Base-by-base conservation (phyloP, 495 filamentous ascomycete genomes). In the Opeltia flavorubescens region DNA sequence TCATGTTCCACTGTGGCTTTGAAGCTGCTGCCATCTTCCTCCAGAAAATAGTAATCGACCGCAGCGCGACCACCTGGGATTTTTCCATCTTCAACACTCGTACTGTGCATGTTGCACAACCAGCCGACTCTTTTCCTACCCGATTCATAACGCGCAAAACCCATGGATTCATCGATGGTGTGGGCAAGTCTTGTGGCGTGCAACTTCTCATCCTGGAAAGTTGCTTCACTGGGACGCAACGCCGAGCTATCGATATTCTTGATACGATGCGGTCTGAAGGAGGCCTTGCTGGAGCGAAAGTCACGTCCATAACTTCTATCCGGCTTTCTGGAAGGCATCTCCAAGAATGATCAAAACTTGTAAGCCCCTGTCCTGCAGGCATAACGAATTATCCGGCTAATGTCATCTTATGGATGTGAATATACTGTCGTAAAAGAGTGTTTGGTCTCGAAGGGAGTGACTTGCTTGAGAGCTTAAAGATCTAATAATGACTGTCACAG, bases 1-100 rank as follows among this genome's bases (percentile, higher is more conserved):
- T 95, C 88, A 58, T 94, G 95, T 62, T 93, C 85, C 49, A 96
- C 67, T 17, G 89, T 95, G 33, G 91, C 89, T 63, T 96, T 96
- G 73, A 96, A 99, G 21, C 84, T 94, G 20, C 76, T 75, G 9
- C 89, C 89, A 57, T 89, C 84, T 46, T 95, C 86, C 58, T 91
- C 87, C 41, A 99, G 77, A 64, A 99, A 96, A 65, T 95, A 99
- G 64, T 82, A 95, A 64, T 99, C 93, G 45, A 99, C 80, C 5
- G 82, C 91, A 2, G 91, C 86, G 50, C 87, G 75, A 39, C 89
- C 89, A 46, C 83, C 80, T 9, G 79, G 77, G 4, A 85, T 68
- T 49, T 86, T 86, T 18, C 86, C 71, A 62, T 95, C 89, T 58
- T 93, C 83, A 29, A 96, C 70, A 17, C 75, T 78, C 0, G 91